Evolutionary conservation across 495 filamentous ascomycete genomes (phyloP).

Genomic region (Penicillium simplicissimum): DNA sequence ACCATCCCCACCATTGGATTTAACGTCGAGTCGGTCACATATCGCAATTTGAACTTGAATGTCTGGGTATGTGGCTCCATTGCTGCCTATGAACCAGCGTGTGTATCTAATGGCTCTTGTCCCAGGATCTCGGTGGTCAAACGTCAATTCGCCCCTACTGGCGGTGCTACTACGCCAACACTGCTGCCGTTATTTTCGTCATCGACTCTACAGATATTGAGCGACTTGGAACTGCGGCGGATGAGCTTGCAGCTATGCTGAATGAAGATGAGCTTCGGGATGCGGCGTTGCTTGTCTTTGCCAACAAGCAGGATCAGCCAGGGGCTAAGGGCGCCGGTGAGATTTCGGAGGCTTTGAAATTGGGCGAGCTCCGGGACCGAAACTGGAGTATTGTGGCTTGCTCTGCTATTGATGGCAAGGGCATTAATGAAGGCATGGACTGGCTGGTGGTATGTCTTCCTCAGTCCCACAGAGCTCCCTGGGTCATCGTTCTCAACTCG

Average conservation of each 20-base stretch:
- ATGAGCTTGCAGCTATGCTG: constrained; percentile 92
- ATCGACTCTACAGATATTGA: constrained; percentile 98
- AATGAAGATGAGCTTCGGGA: constrained; percentile 95
- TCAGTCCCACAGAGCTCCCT: not conserved
- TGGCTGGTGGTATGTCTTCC: constrained; percentile 84
- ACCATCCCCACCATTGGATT: constrained; percentile 99
- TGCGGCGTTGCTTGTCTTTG: constrained; percentile 90
- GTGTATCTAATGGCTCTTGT: constrained; percentile 8
- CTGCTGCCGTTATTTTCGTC: constrained; percentile 97
- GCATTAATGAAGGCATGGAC: constrained; percentile 96
- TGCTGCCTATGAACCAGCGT: not conserved
- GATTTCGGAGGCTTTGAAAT: constrained; percentile 86
- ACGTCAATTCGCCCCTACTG: constrained; percentile 97
- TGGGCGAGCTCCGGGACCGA: constrained; percentile 88
- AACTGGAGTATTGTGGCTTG: constrained; percentile 99
- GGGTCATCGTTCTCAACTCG: not conserved
- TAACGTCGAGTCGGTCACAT: constrained; percentile 97
- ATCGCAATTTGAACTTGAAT: constrained; percentile 97
- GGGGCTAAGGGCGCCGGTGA: constrained; percentile 96
- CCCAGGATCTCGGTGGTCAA: constrained; percentile 89
- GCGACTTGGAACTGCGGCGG: constrained; percentile 84
- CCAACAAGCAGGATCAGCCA: constrained; percentile 98
- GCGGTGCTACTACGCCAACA: constrained; percentile 99
- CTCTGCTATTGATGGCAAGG: constrained; percentile 91
- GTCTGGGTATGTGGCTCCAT: constrained; percentile 72